Base-by-base conservation (phyloP, 2,329 filamentous ascomycete genomes). In the Plectosphaerella cucumerina region DNA sequence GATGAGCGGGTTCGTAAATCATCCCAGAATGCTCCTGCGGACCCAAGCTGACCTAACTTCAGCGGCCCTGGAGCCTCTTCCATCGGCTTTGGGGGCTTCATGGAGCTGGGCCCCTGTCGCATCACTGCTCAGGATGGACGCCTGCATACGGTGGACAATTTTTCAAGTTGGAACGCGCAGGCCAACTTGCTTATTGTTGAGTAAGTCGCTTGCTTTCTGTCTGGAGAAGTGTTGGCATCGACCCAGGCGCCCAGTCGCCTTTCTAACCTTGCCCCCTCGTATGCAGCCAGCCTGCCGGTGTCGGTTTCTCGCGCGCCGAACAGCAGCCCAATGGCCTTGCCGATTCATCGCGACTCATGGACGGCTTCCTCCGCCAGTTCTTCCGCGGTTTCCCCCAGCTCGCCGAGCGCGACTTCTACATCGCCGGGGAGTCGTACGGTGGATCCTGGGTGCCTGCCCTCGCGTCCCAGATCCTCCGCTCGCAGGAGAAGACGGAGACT, bases 41-140 rank as follows among this genome's bases (percentile, higher is more conserved):
- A 37, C 34, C 5, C 5, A 26, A 10, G 23, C 23, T 26, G 23
- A n/a, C 22, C 15, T 31, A 8, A 15, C 20, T 44, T 23, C 10
- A 50, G 49, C 3, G 49, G 49, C 14, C 49, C 49, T 9, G 49
- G 49, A 14, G 49, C 43, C 5, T 47, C 49, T 5, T 50, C 49
- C 9, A 43, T 33, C n/a, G 49, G 49, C 4, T 46, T 46, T 12
- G 49, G 49, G 2, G 45, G 45, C 10, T 42, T 50, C 3, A 50
- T 50, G 49, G 49, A 50, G 18, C 23, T 50, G 0, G 49, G 43
- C 11, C 49, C 49, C 3, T 50, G 49, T 34, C 49, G 49, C 5
- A 50, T 50, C 14, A 42, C 48, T 17, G 20, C 33, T 5, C 39
- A 39, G 12, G 48, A 41, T n/a, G 48, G 42, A 26, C 23, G 23